These are phyloP conservation scores for Ophidiomyces ophidiicola DNA, from an alignment of 2,329 filamentous ascomycete genomes.

Conservation along the genomic window DNA sequence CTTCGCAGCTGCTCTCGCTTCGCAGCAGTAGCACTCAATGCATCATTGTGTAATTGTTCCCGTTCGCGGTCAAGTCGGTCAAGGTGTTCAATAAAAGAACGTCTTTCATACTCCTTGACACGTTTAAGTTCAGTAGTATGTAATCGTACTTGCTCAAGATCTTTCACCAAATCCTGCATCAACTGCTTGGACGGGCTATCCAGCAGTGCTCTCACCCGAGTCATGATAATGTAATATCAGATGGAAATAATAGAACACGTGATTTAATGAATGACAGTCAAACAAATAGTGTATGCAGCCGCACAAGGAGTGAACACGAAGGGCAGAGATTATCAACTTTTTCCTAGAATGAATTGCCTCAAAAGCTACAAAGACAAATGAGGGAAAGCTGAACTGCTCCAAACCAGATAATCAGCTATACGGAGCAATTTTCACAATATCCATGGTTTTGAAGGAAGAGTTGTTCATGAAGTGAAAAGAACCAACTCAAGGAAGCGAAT, in stretches of 20 bases:
- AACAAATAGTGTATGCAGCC: not conserved
- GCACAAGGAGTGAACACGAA: not conserved
- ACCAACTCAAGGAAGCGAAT: too few species aligned
- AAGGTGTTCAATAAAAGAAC: conserved; percentile 44
- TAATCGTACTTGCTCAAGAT: conserved; percentile 32
- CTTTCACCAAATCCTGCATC: conserved; percentile 29
- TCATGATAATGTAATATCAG: conserved; percentile 18
- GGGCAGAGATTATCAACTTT: too few species aligned
- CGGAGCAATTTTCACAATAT: not conserved
- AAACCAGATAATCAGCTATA: not conserved
- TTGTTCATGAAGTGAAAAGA: not conserved
- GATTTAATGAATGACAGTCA: not conserved
- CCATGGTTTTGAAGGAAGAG: not conserved
- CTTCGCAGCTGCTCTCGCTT: conserved; percentile 54
- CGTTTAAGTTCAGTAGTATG: conserved; percentile 34
- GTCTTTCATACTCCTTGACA: conserved; percentile 33
- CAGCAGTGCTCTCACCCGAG: conserved; percentile 18
- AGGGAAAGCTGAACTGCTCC: not conserved
- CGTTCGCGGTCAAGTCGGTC: conserved; percentile 52
- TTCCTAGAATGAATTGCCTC: not conserved
- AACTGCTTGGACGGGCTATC: conserved; percentile 33
- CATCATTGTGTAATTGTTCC: conserved; percentile 51
- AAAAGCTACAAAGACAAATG: not conserved
- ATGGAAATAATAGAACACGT: not conserved
- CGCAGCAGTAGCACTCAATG: conserved; percentile 51